Conservation (phyloP, 805 yeast species). For the Starmerella vitae region DNA sequence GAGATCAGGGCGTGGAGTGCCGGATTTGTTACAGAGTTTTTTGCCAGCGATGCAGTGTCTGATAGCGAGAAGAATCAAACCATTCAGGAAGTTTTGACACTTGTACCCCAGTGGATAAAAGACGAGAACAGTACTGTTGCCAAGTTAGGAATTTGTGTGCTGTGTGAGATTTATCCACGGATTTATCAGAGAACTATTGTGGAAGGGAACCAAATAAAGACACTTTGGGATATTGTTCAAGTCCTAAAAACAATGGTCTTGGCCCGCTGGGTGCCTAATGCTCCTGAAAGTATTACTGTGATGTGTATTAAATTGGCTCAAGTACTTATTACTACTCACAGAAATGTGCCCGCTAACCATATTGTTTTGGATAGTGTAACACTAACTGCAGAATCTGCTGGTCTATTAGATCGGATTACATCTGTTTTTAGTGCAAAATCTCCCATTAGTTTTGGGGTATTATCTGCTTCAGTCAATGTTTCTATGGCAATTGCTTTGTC, state of each 20-base stretch:
- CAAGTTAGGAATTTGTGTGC: constrained; percentile 31
- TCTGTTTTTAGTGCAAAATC: constrained; percentile 31
- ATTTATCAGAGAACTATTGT: constrained; percentile 29
- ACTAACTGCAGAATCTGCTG: constrained; percentile 60
- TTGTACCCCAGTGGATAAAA: constrained; percentile 21
- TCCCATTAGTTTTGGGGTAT: constrained; percentile 41
- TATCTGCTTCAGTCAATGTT: constrained; percentile 57
- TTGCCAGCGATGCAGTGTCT: constrained; percentile 23
- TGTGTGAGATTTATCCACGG: constrained; percentile 35
- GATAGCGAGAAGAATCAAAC: constrained; percentile 19
- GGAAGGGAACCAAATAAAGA: constrained; percentile 29
- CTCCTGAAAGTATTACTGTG: constrained; percentile 38
- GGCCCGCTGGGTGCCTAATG: constrained; percentile 39
- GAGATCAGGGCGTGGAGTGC: constrained; percentile 29
- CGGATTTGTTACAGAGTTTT: constrained; percentile 29
- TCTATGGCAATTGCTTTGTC: constrained; percentile 48
- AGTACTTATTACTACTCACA: constrained; percentile 36
- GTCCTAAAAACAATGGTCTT: constrained; percentile 47
- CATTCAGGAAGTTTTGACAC: constrained; percentile 23
- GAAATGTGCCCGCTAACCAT: constrained; percentile 31
- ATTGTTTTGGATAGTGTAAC: constrained; percentile 41
- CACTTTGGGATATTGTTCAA: constrained; percentile 42
- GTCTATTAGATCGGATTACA: constrained; percentile 52
- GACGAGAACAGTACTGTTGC: constrained; percentile 22
- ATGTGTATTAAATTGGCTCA: constrained; percentile 62